phyloP scores from a whole-genome alignment of 768 basidiomycete genomes.

The Auriscalpium orientale region DNA sequence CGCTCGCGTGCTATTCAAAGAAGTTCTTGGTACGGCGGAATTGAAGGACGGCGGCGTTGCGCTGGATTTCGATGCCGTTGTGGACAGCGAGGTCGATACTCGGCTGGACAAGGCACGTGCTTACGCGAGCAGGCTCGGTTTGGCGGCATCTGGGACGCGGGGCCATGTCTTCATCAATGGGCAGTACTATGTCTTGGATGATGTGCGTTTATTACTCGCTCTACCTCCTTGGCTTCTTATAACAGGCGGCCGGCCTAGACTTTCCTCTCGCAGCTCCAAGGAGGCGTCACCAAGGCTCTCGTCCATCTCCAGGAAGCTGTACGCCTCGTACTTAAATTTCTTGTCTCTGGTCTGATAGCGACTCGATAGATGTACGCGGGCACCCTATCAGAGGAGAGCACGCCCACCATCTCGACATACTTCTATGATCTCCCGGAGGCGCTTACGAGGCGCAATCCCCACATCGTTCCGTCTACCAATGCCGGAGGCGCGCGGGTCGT shows the following conservation, averaged over 20 bases:
- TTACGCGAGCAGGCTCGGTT: conserved; percentile 28
- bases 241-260: conserved; percentile 32
- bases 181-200: conserved; percentile 18
- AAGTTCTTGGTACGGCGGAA: not conserved
- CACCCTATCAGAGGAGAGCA: conserved; percentile 44
- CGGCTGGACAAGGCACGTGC: conserved; percentile 19
- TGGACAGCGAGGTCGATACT: not conserved
- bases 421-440: conserved; percentile 88
- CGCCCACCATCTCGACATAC: conserved; percentile 52
- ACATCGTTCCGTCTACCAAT: conserved; percentile 53
- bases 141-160: conserved; percentile 15
- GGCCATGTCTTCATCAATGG: conserved; percentile 44
- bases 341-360: not conserved
- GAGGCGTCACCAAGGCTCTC: conserved; percentile 49
- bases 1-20: not conserved
- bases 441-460: conserved; percentile 59
- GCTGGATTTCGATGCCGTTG: conserved; percentile 1
- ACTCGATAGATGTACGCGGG: conserved; percentile 44
- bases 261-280: conserved; percentile 58
- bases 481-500: conserved; percentile 42
- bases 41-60: not conserved
- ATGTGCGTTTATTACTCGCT: conserved; percentile 2
- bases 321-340: conserved; percentile 8
- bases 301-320: conserved; percentile 71
- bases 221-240: not conserved